Conservation (phyloP, 2,329 filamentous ascomycete genomes). For the Metarhizium rileyi region DNA sequence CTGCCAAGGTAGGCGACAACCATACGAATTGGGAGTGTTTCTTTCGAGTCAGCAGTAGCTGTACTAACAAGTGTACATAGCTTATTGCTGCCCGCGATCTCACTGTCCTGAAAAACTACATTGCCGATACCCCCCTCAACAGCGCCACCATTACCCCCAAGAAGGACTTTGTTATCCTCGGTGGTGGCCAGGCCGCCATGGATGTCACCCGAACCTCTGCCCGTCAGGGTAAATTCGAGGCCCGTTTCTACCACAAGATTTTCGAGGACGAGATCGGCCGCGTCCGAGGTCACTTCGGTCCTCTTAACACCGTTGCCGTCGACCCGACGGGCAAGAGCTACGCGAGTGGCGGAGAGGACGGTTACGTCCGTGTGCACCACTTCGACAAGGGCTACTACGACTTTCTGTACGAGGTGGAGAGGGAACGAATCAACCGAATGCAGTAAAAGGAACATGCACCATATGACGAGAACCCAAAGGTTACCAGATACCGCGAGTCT, state of each 20-base stretch:
- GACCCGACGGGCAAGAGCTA: conserved; percentile 89
- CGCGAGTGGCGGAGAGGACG: conserved; percentile 92
- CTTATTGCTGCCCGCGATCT: conserved; percentile 80
- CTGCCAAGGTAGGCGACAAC: conserved; percentile 58
- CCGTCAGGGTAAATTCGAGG: conserved; percentile 97
- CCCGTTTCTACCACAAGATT: conserved; percentile 98
- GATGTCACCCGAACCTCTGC: conserved; percentile 92
- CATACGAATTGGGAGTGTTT: not conserved
- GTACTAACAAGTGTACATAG: conserved; percentile 25
- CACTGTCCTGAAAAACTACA: conserved; percentile 85
- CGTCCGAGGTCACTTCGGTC: conserved; percentile 95
- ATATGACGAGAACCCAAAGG: not conserved
- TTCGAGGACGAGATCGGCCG: conserved; percentile 98
- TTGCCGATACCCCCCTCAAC: conserved; percentile 90
- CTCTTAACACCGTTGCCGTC: conserved; percentile 89
- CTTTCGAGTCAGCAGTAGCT: not conserved
- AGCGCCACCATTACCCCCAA: conserved; percentile 87
- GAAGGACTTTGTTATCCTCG: conserved; percentile 96
- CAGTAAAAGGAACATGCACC: conserved; percentile 13
- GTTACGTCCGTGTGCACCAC: conserved; percentile 95
- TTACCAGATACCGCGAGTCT: not conserved
- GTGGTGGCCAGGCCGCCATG: conserved; percentile 97
- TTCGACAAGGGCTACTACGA: conserved; percentile 99
- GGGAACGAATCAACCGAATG: conserved; percentile 53
- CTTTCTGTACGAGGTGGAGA: conserved; percentile 97